Evolutionary conservation across 2,329 filamentous ascomycete species (phyloP), one percentile per base, ranked within the genome.

Genomic region (Aureobasidium sp.): DNA sequence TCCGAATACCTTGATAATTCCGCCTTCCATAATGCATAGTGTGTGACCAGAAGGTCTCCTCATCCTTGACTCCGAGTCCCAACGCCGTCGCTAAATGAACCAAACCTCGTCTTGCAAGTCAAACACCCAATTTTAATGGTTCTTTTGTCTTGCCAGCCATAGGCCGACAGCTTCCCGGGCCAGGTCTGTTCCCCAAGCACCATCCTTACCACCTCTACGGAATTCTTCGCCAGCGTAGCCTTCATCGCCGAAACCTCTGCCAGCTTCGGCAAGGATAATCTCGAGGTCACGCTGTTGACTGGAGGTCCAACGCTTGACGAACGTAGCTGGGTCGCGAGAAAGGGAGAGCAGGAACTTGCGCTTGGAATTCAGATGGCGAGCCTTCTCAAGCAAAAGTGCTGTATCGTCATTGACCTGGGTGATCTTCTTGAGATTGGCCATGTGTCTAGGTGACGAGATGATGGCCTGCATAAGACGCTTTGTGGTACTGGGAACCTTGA

Each of bases 221-320:
- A 88, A 92, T 73, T 91, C 88, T 67, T 76, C 89, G 78, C 80
- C 82, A 46, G 78, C 78, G 26, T 61, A 50, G 3, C 78, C 80
- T 60, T 78, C 77, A 62, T 79, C 78, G 36, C 76, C 77, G 15
- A 74, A 76, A 41, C 79, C 79, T 61, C 86, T 82, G 57, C 85
- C 83, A 1, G 87, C 86, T 75, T 97, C 92, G 63, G 91, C 93
- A 65, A 94, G 82, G 52, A 97, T 87, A 7, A 94, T 86, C 70
- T 96, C 91, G 39, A 97, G 79, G 73, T 97, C 93, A 53, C 92
- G 83, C 76, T 91, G 91, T 78, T 99, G 94, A 17, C 88, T 93
- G 70, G 87, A 91, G 58, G 96, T 81, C 94, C 94, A 99, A 70
- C 89, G 86, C 66, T 84, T 86, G 64, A 97, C 82, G 70, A 97